Base-by-base conservation (phyloP, 768 basidiomycete genomes). In the Tremella yokohamensis region DNA sequence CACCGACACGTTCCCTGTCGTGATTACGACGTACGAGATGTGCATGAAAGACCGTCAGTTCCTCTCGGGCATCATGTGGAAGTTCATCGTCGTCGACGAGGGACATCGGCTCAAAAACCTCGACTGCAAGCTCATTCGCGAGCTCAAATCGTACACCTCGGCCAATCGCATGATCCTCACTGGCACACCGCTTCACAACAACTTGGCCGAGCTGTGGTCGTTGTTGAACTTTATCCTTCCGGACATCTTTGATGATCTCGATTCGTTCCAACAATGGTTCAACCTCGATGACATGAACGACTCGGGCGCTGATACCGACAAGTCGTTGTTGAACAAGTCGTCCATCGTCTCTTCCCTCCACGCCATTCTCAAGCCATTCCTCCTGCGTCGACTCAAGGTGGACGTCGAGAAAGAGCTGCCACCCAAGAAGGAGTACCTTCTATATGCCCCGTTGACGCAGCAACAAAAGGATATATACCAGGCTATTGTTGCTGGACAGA, bases 111-210 rank as follows among this genome's bases (percentile, higher is more conserved):
- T 99, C 72, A 98, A 98, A 80, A 99, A 99, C 69, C 80, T 94
- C 57, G 84, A 97, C 69, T 91, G 90, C 77, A 87, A 84, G 79
- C 83, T 97, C 15, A 89, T 97, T 77, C 82, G 82, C 57, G 90
- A 94, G 75, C 87, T 99, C 65, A 93, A 92, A 79, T 84, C 84
- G 67, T 92, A 91, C 72, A 79, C 80, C 1, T 85, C 85, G 54
- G 90, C 87, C 0, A 89, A 90, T 40, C 80, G 96, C 48, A 87
- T 97, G 84, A 87, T 99, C 57, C 78, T 99, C 61, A 98, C 93
- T 0, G 96, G 96, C 26, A 99, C 96, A 16, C 96, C 96, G 7
- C 78, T 99, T 38, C 71, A 99, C 89, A 98, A 99, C 77, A 98
- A 97, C 69, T 82, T 99, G 2, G 83, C 87, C 3, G 96, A 99